These are phyloP conservation scores for Lactarius quietus DNA, from an alignment of 768 basidiomycete species.

Conservation along the genomic window DNA sequence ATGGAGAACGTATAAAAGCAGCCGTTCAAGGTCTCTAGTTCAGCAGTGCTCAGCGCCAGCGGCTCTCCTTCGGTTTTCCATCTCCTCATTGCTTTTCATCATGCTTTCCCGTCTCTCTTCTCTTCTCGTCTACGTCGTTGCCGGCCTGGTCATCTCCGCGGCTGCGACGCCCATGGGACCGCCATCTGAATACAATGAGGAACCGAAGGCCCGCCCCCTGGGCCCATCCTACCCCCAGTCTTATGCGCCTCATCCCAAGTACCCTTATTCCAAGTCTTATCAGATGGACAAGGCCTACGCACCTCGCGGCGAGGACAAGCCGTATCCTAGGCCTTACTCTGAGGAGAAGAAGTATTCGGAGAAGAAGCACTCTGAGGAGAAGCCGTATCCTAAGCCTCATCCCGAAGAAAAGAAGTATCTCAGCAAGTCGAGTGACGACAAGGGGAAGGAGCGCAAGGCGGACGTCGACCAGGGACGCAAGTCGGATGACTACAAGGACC, in stretches of 20 bases:
- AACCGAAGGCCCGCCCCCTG: conserved; percentile 2
- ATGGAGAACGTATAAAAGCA: conserved; percentile 3
- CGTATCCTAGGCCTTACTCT: background rate
- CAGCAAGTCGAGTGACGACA: background rate
- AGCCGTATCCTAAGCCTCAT: background rate
- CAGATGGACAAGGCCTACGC: background rate
- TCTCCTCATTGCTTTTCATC: conserved; percentile 9
- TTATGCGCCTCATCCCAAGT: background rate
- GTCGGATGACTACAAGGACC: background rate
- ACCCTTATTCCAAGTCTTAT: background rate
- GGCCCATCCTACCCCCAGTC: conserved; percentile 2
- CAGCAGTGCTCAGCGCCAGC: conserved; percentile 12
- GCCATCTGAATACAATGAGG: background rate
- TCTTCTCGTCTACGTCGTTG: conserved; percentile 17
- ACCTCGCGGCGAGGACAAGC: background rate
- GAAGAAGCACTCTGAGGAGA: conserved; percentile 1
- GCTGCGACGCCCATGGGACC: conserved; percentile 17
- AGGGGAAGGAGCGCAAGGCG: background rate
- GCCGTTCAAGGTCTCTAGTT: background rate
- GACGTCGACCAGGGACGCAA: background rate
- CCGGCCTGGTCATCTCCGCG: conserved; percentile 18
- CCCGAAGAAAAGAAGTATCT: background rate
- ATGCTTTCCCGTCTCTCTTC: conserved; percentile 24
- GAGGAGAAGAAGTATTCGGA: background rate
- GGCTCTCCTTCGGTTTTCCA: conserved; percentile 10